A percentile compares a stretch with the other conserved stretches of the same genome.
Evolutionary conservation across 2,329 filamentous ascomycete genomes (phyloP).

Genomic region (Diplodia intermedia): DNA sequence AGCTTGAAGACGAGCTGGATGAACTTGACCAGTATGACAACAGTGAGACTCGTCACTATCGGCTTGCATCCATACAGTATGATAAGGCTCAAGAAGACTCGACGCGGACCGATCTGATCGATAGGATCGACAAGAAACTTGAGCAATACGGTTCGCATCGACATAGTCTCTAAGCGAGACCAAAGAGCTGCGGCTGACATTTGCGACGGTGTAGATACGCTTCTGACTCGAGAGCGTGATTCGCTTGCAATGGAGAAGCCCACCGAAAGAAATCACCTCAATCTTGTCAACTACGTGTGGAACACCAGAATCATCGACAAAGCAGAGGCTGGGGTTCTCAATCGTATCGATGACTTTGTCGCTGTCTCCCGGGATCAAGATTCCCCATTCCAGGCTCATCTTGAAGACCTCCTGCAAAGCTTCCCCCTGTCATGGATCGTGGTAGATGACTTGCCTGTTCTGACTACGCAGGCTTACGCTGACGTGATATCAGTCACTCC

Average conservation of each 20-base stretch:
- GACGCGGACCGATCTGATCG: neutral
- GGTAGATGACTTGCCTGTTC: neutral
- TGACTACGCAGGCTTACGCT: neutral
- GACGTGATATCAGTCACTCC: neutral
- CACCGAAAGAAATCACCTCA: neutral
- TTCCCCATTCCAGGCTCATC: constrained; percentile 19
- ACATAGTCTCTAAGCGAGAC: neutral
- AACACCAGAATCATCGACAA: no score
- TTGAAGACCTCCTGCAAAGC: neutral
- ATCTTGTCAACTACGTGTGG: neutral
- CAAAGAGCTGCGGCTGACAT: neutral
- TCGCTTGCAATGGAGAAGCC: neutral
- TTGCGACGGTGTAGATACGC: neutral
- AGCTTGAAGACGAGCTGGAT: neutral
- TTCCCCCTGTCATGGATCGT: neutral
- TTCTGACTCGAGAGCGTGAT: neutral
- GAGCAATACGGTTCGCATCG: neutral
- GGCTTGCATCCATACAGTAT: neutral
- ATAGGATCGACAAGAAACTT: neutral
- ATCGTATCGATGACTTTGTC: no score
- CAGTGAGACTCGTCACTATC: neutral
- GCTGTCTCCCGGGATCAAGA: no score
- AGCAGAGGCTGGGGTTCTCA: no score
- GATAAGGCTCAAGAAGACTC: neutral
- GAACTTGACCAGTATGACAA: neutral